A percentile compares a stretch with the other conserved stretches of the same genome.
Evolutionary conservation across 1,284 basidiomycete species (phyloP).

Genomic region (Ustilago tritici): DNA sequence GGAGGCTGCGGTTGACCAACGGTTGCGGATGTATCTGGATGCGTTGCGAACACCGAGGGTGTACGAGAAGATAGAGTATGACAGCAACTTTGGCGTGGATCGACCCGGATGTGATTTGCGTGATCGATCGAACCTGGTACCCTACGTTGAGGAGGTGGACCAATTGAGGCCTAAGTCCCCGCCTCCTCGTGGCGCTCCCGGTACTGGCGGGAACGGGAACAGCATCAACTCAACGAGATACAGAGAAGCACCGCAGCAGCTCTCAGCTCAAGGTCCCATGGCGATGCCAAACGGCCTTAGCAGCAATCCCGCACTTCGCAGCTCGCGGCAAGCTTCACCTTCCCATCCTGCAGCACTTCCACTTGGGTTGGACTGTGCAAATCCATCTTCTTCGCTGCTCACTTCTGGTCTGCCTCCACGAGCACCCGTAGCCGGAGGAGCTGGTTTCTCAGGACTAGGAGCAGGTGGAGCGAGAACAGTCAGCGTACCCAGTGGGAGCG

Average conservation of each 20-base stretch:
- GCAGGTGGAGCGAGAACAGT: slow-evolving; percentile 62
- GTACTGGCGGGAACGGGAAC: slow-evolving; percentile 3
- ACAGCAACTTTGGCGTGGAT: slow-evolving; percentile 58
- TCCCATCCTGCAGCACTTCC: not conserved
- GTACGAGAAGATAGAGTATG: slow-evolving; percentile 54
- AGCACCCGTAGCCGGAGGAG: slow-evolving; percentile 22
- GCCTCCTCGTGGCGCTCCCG: slow-evolving; percentile 23
- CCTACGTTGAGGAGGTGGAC: slow-evolving; percentile 56
- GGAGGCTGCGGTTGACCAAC: not conserved
- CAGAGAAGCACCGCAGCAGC: slow-evolving; percentile 7
- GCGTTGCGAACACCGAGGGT: slow-evolving; percentile 32
- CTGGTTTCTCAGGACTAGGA: slow-evolving; percentile 60
- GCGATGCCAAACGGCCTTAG: slow-evolving; percentile 40
- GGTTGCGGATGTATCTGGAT: slow-evolving; percentile 14
- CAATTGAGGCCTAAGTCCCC: slow-evolving; percentile 63
- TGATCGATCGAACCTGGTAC: slow-evolving; percentile 60
- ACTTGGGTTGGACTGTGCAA: slow-evolving; percentile 1
- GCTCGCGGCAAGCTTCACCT: slow-evolving; percentile 6
- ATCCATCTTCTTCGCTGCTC: not conserved
- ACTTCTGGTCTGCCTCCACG: slow-evolving; percentile 1
- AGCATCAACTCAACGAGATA: not conserved
- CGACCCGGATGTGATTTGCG: slow-evolving; percentile 57
- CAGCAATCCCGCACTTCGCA: slow-evolving; percentile 31
- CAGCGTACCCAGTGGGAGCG: slow-evolving; percentile 62
- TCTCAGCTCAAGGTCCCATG: not conserved